phyloP scores from a whole-genome alignment of 2,329 filamentous ascomycete species.

The Coniochaeta pulveracea region DNA sequence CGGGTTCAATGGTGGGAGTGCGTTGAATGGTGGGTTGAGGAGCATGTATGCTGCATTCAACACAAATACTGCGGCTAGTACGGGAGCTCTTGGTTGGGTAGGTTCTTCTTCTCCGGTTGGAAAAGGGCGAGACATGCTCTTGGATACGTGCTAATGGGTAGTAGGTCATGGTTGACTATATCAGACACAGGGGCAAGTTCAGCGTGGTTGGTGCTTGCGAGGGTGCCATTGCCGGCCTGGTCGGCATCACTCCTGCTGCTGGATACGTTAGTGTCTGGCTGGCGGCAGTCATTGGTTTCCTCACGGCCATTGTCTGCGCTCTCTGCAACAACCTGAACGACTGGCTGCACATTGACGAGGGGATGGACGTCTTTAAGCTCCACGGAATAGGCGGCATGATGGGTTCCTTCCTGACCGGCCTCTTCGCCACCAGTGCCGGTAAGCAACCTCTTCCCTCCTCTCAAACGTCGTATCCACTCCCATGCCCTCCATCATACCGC shows the following conservation, averaged over 20 bases:
- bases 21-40: slow-evolving; percentile 38
- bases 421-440: slow-evolving; percentile 31
- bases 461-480: slow-evolving; percentile 2
- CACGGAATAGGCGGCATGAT: slow-evolving; percentile 49
- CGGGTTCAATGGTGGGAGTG: slow-evolving; percentile 38
- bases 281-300: slow-evolving; percentile 36
- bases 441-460: slow-evolving; percentile 3
- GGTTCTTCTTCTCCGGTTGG: too few relatives aligned
- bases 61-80: slow-evolving; percentile 45
- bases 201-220: slow-evolving; percentile 39
- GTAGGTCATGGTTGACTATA: slow-evolving; percentile 36
- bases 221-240: slow-evolving; percentile 43
- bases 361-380: slow-evolving; percentile 47
- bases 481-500: slow-evolving; percentile 2
- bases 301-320: slow-evolving; percentile 35
- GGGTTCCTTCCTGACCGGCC: slow-evolving; percentile 43
- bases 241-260: slow-evolving; percentile 47
- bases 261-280: slow-evolving; percentile 39
- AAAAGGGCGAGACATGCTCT: slow-evolving; percentile 13
- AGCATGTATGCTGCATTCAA: slow-evolving; percentile 45
- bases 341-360: slow-evolving; percentile 42
- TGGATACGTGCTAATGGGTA: neutral
- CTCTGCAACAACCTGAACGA: slow-evolving; percentile 37
- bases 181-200: slow-evolving; percentile 30
- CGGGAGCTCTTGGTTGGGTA: slow-evolving; percentile 37